A percentile compares a stretch with the other conserved stretches of the same genome.
Evolutionary conservation across 345 rosid species (phyloP).

Genomic region (Iberis pinnata): DNA sequence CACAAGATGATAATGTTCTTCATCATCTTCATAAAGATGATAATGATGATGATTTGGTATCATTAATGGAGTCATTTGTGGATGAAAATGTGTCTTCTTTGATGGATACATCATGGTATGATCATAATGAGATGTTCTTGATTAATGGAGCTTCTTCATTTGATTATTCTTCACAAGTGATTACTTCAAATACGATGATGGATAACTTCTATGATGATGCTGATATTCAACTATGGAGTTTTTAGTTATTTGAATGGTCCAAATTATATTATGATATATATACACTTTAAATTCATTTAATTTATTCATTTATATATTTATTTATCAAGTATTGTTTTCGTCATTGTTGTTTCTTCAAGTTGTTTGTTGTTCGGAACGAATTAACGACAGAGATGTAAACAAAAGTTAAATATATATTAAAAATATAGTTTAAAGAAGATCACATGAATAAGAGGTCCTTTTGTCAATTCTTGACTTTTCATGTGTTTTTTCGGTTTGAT

Average conservation of each 20-base stretch:
- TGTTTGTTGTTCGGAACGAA: too few relatives aligned
- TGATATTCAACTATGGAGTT: conserved; percentile 31
- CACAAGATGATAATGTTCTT: conserved; percentile 17
- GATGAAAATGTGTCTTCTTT: conserved; percentile 27
- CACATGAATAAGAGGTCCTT: too few relatives aligned
- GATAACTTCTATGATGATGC: conserved; percentile 27
- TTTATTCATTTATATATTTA: conserved; percentile 22
- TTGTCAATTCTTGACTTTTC: too few relatives aligned
- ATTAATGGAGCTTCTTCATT: conserved; percentile 14
- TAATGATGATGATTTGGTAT: conserved; percentile 22
- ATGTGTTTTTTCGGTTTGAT: too few relatives aligned
- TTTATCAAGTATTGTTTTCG: too few relatives aligned
- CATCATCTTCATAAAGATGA: neutral
- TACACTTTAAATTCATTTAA: conserved; percentile 19
- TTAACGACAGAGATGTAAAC: too few relatives aligned
- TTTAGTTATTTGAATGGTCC: conserved; percentile 23
- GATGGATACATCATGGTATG: conserved; percentile 29
- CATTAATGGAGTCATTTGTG: conserved; percentile 25
- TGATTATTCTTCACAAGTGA: conserved; percentile 21
- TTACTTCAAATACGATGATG: conserved; percentile 19
- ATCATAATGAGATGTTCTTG: conserved; percentile 21
- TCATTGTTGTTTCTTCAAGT: too few relatives aligned
- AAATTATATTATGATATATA: conserved; percentile 5
- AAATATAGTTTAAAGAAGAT: too few relatives aligned
- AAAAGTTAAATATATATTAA: too few relatives aligned